Evolutionary conservation across 805 yeast species (phyloP).

Genomic region (Crinitomyces ghanaensis): DNA sequence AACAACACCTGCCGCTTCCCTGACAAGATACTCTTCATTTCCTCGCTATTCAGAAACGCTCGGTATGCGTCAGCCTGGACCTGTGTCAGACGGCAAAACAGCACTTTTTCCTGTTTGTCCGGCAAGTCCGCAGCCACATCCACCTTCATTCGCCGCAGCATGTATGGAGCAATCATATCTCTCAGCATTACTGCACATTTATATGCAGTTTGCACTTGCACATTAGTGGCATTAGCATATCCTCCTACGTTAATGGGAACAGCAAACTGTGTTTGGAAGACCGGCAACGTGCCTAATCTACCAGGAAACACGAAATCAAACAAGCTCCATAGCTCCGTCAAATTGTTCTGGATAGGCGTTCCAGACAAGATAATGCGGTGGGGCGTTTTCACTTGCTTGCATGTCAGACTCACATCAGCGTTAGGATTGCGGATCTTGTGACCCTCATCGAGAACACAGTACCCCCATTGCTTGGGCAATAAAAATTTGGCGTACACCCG

Average conservation of each 20-base stretch:
- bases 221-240: slow-evolving; percentile 90
- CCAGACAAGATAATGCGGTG: slow-evolving; percentile 85
- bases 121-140: slow-evolving; percentile 96
- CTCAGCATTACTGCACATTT: slow-evolving; percentile 88
- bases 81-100: slow-evolving; percentile 77
- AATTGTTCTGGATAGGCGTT: slow-evolving; percentile 91
- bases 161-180: slow-evolving; percentile 81
- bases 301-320: slow-evolving; percentile 96
- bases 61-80: slow-evolving; percentile 65
- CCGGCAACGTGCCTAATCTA: slow-evolving; percentile 85
- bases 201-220: slow-evolving; percentile 93
- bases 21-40: slow-evolving; percentile 53
- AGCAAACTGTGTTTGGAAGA: slow-evolving; percentile 85
- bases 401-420: slow-evolving; percentile 70
- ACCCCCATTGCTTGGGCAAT: slow-evolving; percentile 72
- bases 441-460: slow-evolving; percentile 88
- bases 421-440: slow-evolving; percentile 95
- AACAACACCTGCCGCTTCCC: slow-evolving; percentile 74
- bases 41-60: slow-evolving; percentile 65
- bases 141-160: slow-evolving; percentile 73
- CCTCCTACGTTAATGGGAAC: slow-evolving; percentile 95
- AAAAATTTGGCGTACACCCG: slow-evolving; percentile 52
- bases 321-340: slow-evolving; percentile 85
- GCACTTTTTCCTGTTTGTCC: slow-evolving; percentile 83
- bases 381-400: slow-evolving; percentile 77